phyloP scores from a whole-genome alignment of 257 asterid genomes.

The Sherardia arvensis region DNA sequence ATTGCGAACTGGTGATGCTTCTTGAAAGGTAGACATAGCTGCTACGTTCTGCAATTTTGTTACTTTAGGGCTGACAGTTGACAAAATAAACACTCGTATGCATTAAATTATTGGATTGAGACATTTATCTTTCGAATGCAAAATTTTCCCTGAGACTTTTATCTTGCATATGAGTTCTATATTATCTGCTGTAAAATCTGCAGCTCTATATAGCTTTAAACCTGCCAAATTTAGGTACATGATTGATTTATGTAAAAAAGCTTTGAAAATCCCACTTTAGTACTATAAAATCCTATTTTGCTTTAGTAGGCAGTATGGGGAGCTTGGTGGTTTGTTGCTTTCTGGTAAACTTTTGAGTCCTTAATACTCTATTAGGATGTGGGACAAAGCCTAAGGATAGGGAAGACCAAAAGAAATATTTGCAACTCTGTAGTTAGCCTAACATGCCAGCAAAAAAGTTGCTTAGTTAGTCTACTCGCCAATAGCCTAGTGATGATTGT shows the following conservation, averaged over 20 bases:
- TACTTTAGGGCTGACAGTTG: background rate
- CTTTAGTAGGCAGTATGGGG: background rate
- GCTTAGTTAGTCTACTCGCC: constrained; percentile 11
- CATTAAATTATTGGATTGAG: background rate
- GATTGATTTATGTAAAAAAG: background rate
- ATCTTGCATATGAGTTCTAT: background rate
- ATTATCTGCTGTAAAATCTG: background rate
- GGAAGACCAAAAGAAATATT: background rate
- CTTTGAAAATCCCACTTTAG: background rate
- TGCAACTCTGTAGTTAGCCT: constrained; percentile 2
- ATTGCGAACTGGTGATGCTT: constrained; percentile 93
- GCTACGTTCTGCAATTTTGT: background rate
- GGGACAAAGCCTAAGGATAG: background rate
- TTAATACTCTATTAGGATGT: constrained; percentile 2
- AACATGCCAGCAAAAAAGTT: constrained; percentile 9
- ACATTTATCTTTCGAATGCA: background rate
- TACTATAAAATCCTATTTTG: background rate
- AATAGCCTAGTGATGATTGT: constrained; percentile 1
- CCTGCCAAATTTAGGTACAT: background rate
- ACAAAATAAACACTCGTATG: background rate
- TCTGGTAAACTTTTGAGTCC: constrained; percentile 4
- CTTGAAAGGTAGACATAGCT: constrained; percentile 59
- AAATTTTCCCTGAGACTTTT: background rate
- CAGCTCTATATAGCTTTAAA: background rate
- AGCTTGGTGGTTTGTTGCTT: background rate